phyloP scores from a whole-genome alignment of 108 stramenopile genomes.

The Conticribra weissflogii region DNA sequence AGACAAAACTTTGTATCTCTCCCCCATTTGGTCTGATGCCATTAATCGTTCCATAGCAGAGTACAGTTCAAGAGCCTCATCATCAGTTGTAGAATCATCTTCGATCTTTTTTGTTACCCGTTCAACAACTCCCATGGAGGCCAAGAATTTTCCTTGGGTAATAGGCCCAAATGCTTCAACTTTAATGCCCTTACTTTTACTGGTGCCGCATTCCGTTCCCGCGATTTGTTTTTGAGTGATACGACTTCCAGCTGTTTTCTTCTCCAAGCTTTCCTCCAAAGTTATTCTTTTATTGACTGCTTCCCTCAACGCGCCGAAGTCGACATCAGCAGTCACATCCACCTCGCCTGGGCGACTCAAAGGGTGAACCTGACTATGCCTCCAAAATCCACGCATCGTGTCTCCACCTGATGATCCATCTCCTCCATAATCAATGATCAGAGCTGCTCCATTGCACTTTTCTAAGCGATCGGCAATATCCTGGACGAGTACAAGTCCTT shows the following conservation, averaged over 20 bases:
- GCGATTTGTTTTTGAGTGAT: neutral
- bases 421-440: conserved; percentile 98
- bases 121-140: conserved; percentile 90
- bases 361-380: conserved; percentile 86
- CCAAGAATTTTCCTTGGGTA: conserved; percentile 90
- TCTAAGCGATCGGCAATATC: conserved; percentile 84
- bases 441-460: conserved; percentile 76
- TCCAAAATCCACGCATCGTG: conserved; percentile 89
- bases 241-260: conserved; percentile 9
- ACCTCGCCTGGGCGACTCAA: conserved; percentile 88
- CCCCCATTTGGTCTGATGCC: conserved; percentile 92
- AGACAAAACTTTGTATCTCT: conserved; percentile 82
- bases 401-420: conserved; percentile 77
- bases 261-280: conserved; percentile 39
- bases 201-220: neutral
- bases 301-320: conserved; percentile 87
- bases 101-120: conserved; percentile 81
- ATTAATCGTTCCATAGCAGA: conserved; percentile 84
- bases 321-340: conserved; percentile 98
- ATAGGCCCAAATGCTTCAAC: conserved; percentile 85
- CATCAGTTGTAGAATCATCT: conserved; percentile 80
- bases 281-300: conserved; percentile 56
- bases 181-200: conserved; percentile 7
- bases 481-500: conserved; percentile 82
- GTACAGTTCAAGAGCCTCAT: conserved; percentile 79